These are phyloP conservation scores for Trematosphaeria pertusa DNA, from an alignment of 2,329 filamentous ascomycete genomes.

Conservation along the genomic window DNA sequence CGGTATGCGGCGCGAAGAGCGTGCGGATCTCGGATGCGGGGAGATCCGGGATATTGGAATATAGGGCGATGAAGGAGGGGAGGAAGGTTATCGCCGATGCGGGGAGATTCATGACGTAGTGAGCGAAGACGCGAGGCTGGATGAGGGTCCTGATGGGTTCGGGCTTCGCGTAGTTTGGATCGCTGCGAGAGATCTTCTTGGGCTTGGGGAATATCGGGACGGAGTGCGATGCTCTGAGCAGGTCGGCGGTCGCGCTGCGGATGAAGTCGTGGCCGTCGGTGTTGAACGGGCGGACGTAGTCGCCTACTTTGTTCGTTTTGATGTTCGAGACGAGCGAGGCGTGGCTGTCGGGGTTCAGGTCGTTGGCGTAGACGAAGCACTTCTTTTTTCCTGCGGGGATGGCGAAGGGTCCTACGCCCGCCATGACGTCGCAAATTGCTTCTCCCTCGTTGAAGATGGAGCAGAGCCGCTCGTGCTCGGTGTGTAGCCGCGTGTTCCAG, in stretches of 20 bases:
- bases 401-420: constrained; percentile 93
- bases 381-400: constrained; percentile 87
- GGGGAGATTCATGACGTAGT: constrained; percentile 98
- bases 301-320: constrained; percentile 75
- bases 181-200: constrained; percentile 32
- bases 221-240: constrained; percentile 62
- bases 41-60: constrained; percentile 61
- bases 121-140: constrained; percentile 79
- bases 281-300: constrained; percentile 80
- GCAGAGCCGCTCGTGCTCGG: constrained; percentile 84
- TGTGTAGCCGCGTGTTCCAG: constrained; percentile 93
- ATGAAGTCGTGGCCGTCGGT: constrained; percentile 85
- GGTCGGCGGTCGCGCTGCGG: constrained; percentile 66
- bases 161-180: constrained; percentile 27
- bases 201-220: constrained; percentile 48
- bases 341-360: constrained; percentile 91
- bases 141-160: constrained; percentile 46
- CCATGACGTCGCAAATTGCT: constrained; percentile 96
- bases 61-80: constrained; percentile 77
- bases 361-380: constrained; percentile 95
- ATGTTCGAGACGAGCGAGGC: constrained; percentile 74
- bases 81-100: constrained; percentile 88
- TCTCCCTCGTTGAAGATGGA: constrained; percentile 80
- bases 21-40: constrained; percentile 32
- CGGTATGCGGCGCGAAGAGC: constrained; percentile 51